These are phyloP conservation scores for Lachnellula occidentalis DNA, from an alignment of 2,329 filamentous ascomycete species.

Conservation along the genomic window DNA sequence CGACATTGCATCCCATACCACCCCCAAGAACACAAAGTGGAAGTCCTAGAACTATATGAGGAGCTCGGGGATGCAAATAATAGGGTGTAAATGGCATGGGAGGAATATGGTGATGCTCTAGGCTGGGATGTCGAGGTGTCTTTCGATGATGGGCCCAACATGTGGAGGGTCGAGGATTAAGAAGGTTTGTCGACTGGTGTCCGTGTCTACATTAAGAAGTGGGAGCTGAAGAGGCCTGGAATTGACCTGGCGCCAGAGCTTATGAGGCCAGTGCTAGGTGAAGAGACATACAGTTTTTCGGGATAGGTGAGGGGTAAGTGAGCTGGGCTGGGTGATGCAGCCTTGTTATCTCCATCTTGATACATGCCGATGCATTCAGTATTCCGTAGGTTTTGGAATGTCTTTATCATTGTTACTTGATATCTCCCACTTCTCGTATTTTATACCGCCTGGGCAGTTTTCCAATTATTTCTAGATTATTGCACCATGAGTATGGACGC, in stretches of 20 bases:
- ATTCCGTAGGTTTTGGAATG: too few species aligned
- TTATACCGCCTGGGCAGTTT: too few species aligned
- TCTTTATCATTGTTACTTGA: too few species aligned
- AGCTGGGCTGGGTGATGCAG: too few species aligned
- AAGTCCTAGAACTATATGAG: not conserved
- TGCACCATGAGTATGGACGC: too few species aligned
- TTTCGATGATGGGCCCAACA: not conserved
- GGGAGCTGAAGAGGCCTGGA: not conserved
- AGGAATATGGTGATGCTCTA: not conserved
- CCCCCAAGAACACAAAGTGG: not conserved
- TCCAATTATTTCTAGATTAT: too few species aligned
- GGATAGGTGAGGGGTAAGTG: not conserved
- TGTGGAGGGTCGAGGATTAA: not conserved
- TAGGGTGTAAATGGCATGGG: not conserved
- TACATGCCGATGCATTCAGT: not conserved
- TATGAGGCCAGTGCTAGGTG: not conserved
- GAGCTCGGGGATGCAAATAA: not conserved
- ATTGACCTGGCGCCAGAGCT: not conserved
- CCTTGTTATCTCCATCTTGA: not conserved
- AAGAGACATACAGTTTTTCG: not conserved
- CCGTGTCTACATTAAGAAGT: not conserved
- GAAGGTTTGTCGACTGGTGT: not conserved
- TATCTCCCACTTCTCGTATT: too few species aligned
- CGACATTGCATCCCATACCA: not conserved
- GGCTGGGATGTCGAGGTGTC: not conserved